Base-by-base conservation (phyloP, 202 grass and related monocot genomes). In the Eragrostis tef region DNA sequence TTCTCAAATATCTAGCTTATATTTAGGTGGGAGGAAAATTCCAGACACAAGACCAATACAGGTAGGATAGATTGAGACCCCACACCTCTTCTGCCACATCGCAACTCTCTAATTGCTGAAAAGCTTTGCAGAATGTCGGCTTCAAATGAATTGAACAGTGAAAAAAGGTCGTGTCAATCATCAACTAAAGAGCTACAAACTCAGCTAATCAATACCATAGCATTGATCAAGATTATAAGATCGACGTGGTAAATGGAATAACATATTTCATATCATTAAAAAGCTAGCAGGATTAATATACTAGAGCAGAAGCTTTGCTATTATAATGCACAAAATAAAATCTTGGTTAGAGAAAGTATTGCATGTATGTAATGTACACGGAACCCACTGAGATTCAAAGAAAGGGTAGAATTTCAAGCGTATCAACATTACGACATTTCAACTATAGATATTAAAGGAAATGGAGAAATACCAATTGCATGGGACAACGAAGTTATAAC, bases 401-500 rank as follows among this genome's bases (percentile, higher is more conserved):
- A 22, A 57, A 3, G 22, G 54, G 22, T 57, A 57, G 12, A 57
- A 57, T 57, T 21, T 57, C 54, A 57, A 11, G 20, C 22, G 8
- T 22, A 57, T 22, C 54, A 57, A 57, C 20, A 22, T 57, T 7
- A 8, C 20, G 20, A 57, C 54, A 57, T 9, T 57, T 57, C 6
- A 21, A 21, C 7, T 8, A 11, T 1, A 57, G n/a, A n/a, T n/a
- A n/a, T n/a, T n/a, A 57, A 22, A 57, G 82, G 50, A 62, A 34
- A 62, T 25, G 25, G 20, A 31, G 59, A 85, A n/a, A 46, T 86
- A 98, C 94, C 94, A 31, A 98, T 88, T 84, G 94, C 94, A 84
- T 67, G 88, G 8, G 92, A 93, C 85, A 98, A 80, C 25, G 90
- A 93, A 51, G 62, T 78, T 44, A 88, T 64, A 66, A 98, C 94